Evolutionary conservation across 1,284 basidiomycete species (phyloP).

Genomic region (Trametes pubescens): DNA sequence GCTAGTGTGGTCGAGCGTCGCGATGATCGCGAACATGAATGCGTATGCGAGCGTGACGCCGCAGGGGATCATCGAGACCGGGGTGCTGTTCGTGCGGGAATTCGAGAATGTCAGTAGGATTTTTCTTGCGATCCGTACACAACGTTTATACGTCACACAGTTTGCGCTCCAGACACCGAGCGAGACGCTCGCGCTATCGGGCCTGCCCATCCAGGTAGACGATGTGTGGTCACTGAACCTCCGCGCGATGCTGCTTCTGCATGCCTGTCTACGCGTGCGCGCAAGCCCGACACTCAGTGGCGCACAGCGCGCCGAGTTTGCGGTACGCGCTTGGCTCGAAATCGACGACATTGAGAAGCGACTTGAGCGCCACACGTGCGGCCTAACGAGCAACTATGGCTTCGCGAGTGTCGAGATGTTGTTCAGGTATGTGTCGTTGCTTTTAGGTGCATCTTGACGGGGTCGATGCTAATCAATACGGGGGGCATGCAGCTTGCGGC

Average conservation of each 20-base stretch:
- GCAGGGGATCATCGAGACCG: constrained; percentile 40
- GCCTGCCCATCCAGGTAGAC: constrained; percentile 51
- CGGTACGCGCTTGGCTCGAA: constrained; percentile 72
- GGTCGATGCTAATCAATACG: constrained; percentile 5
- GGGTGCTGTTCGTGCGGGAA: constrained; percentile 66
- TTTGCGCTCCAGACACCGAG: constrained; percentile 71
- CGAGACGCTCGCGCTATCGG: constrained; percentile 54
- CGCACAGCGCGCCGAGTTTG: constrained; percentile 64
- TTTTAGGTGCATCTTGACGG: neutral
- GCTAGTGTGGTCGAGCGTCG: constrained; percentile 72
- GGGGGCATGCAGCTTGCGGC: constrained; percentile 56
- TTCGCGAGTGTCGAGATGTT: constrained; percentile 74
- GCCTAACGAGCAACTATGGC: constrained; percentile 66
- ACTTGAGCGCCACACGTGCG: constrained; percentile 68
- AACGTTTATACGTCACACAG: constrained; percentile 45
- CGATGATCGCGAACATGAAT: constrained; percentile 66
- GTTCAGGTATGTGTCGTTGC: constrained; percentile 64
- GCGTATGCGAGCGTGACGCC: constrained; percentile 62
- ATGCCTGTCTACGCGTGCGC: constrained; percentile 67
- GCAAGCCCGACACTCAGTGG: constrained; percentile 50
- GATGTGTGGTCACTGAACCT: constrained; percentile 76
- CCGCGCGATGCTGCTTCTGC: constrained; percentile 74
- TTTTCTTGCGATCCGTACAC: neutral
- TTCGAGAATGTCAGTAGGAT: constrained; percentile 65
- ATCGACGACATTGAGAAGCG: constrained; percentile 69